A percentile compares a stretch with the other conserved stretches of the same genome.
Conservation (phyloP, 78 protist species). For the Protostelium mycophagum region DNA sequence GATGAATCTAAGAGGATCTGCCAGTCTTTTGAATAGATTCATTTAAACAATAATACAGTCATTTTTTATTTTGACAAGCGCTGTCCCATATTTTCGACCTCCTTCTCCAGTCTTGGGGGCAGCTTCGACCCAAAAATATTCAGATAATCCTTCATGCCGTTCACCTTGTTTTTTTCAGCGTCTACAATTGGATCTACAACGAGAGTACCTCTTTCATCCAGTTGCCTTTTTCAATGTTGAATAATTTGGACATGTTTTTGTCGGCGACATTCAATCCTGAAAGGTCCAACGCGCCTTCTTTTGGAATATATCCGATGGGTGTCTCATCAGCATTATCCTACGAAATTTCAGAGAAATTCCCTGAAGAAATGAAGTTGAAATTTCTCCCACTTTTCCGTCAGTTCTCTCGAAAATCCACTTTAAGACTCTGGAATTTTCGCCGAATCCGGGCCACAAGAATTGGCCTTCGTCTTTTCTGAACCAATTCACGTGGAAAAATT, state of each 20-base stretch:
- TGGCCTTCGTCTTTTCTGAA: conserved; percentile 64
- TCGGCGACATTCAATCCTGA: conserved; percentile 46
- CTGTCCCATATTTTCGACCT: not conserved
- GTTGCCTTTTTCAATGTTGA: conserved; percentile 35
- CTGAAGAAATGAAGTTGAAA: no score
- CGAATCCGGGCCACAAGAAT: conserved; percentile 92
- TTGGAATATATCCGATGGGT: conserved; percentile 68
- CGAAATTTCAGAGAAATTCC: no score
- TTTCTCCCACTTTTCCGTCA: conserved; percentile 40
- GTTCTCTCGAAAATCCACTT: conserved; percentile 77
- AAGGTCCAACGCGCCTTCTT: conserved; percentile 19
- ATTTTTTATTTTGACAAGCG: not conserved
- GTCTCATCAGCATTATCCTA: conserved; percentile 27
- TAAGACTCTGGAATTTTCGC: conserved; percentile 83
- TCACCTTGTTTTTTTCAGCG: not conserved
- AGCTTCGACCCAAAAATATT: not conserved
- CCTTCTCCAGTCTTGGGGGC: not conserved
- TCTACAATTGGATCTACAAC: not conserved
- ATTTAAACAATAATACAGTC: no score
- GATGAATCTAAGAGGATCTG: no score
- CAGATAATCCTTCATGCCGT: not conserved
- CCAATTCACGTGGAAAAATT: conserved; percentile 90
- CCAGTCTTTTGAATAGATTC: no score
- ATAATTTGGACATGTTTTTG: conserved; percentile 20
- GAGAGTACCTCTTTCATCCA: conserved; percentile 29